These are phyloP conservation scores for Leccinum uliginosum DNA, from an alignment of 768 basidiomycete genomes.

Conservation along the genomic window DNA sequence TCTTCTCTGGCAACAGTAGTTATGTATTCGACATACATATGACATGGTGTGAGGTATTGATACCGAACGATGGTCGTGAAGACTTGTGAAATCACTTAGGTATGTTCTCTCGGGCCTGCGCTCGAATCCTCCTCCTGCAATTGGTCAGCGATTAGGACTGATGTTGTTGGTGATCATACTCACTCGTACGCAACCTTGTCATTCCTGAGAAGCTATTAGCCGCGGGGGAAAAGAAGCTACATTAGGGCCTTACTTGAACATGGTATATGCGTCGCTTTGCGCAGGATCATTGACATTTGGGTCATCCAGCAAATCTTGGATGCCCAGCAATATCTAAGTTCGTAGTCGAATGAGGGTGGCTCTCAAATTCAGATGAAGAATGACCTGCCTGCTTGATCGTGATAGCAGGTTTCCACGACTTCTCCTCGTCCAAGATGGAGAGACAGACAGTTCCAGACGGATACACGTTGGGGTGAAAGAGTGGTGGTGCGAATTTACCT, in stretches of 20 bases:
- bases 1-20: conserved; percentile 3
- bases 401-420: conserved; percentile 98
- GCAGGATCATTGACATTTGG: conserved; percentile 98
- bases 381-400: conserved; percentile 90
- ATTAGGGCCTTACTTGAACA: conserved; percentile 82
- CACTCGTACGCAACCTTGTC: conserved; percentile 93
- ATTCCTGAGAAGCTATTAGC: conserved; percentile 52
- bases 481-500: conserved; percentile 96
- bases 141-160: not conserved
- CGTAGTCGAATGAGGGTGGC: not conserved
- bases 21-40: conserved; percentile 11
- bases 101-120: conserved; percentile 86
- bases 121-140: conserved; percentile 67
- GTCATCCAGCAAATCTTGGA: conserved; percentile 92
- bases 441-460: conserved; percentile 98
- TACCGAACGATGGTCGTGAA: not conserved
- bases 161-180: conserved; percentile 25
- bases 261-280: conserved; percentile 96
- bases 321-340: conserved; percentile 83
- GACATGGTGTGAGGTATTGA: conserved; percentile 3
- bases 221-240: not conserved
- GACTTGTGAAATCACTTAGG: conserved; percentile 54
- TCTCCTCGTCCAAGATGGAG: conserved; percentile 97
- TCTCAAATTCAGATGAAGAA: not conserved
- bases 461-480: conserved; percentile 98